Evolutionary conservation across 768 basidiomycete species (phyloP), one percentile per base, ranked within the genome.

Genomic region (Phylloporus arenicola): DNA sequence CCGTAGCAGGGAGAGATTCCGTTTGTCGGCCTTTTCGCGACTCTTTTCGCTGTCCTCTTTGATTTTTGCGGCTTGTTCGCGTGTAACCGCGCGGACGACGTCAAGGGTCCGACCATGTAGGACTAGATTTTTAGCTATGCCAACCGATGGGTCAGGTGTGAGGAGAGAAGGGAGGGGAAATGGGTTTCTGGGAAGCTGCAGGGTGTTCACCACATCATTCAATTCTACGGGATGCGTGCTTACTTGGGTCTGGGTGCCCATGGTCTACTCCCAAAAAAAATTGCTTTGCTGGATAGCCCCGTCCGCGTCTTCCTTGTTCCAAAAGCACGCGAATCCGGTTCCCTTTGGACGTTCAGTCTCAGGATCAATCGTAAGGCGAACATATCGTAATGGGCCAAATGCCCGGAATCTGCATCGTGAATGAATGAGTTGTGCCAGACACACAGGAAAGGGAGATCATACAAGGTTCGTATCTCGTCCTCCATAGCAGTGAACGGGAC

Each of bases 241-340:
- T 41, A 64, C 65, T 55, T 63, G 58, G 2, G 44, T 37, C n/a
- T 63, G 54, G 19, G 67, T 67, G 16, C 82, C 81, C 9, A 76
- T 75, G n/a, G 82, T 85, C 67, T 91, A 87, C 25, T 72, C 58
- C 17, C 80, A 80, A 4, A 92, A 68, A 6, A 84, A 71, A 20
- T 89, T 83, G 52, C 92, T 87, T 62, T 93, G 88, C 47, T 83
- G 75, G 20, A 98, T 76, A 8, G 83, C 92, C 52, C 82, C 83
- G 62, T 94, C 85, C 13, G 94, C 94, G 55, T 94, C 88, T 56
- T 83, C 88, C 53, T 79, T 82, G 50, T 94, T 91, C 93, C 95
- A 97, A 70, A 95, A 97, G 65, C 93, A 97, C 3, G 86, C 92
- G 63, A 99, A 99, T 92, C 84, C 16, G n/a, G n/a, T n/a, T n/a